Percentiles rank a stretch among this genome's conserved stretches.
Evolutionary conservation across 2,329 filamentous ascomycete genomes (phyloP).

Genomic region (Fonsecaea multimorphosa): DNA sequence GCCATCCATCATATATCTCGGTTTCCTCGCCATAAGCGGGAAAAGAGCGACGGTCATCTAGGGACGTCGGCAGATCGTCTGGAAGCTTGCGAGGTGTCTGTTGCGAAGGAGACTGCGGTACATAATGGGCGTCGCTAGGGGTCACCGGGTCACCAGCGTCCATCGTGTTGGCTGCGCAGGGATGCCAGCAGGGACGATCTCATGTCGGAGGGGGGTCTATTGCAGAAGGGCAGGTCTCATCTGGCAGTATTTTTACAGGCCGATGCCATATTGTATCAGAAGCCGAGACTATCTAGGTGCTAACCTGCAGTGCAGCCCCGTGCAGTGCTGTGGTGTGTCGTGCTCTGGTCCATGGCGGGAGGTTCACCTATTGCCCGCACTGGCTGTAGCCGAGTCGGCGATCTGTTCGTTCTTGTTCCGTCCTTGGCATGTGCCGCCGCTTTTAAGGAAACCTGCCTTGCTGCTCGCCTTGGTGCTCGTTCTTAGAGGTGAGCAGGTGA

Average conservation of each 20-base stretch:
- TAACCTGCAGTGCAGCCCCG: not conserved
- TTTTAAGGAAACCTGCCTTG: not conserved
- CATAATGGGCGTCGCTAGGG: conserved; percentile 12
- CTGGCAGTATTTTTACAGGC: not conserved
- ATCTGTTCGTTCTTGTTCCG: not conserved
- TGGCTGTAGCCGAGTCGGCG: not conserved
- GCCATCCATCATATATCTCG: conserved; percentile 99
- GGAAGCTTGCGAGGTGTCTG: conserved; percentile 62
- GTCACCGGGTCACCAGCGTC: conserved; percentile 29
- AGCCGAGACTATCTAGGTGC: not conserved
- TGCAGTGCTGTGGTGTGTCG: not conserved
- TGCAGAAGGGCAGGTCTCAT: not conserved
- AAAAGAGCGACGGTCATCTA: conserved; percentile 81
- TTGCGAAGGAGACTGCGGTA: conserved; percentile 27
- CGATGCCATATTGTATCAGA: not conserved
- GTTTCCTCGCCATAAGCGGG: conserved; percentile 76
- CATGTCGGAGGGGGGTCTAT: conserved; percentile 25
- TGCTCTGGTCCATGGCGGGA: not conserved
- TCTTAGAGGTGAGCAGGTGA: not conserved
- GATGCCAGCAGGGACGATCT: conserved; percentile 2
- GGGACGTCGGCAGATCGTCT: conserved; percentile 83
- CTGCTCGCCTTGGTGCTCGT: not conserved
- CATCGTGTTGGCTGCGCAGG: conserved; percentile 27
- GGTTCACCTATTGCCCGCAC: not conserved
- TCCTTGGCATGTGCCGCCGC: not conserved